Percentiles rank a stretch among this genome's conserved stretches.
Evolutionary conservation across 176 grass and related monocot species (phyloP).

Genomic region (Ensete ventricosum): DNA sequence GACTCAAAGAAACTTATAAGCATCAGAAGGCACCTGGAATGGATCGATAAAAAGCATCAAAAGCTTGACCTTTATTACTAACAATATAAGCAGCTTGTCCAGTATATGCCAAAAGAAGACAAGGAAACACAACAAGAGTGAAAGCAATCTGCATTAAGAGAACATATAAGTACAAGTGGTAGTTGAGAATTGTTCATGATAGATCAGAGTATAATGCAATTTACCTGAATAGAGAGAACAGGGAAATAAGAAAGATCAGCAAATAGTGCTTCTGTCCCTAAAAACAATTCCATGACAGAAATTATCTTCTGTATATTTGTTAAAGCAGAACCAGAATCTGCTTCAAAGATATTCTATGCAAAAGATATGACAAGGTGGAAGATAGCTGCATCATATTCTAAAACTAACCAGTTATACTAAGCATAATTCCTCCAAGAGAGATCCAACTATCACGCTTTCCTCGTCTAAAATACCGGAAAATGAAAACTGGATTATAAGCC

Average conservation of each 20-base stretch:
- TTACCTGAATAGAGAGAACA: slow-evolving; percentile 87
- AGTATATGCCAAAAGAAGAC: slow-evolving; percentile 84
- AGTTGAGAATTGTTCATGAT: background rate
- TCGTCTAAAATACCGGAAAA: slow-evolving; percentile 50
- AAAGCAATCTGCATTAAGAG: slow-evolving; percentile 67
- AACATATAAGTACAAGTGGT: slow-evolving; percentile 12
- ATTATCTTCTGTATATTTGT: background rate
- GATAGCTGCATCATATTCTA: background rate
- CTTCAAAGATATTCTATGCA: no score
- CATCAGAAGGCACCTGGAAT: slow-evolving; percentile 62
- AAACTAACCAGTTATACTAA: slow-evolving; percentile 74
- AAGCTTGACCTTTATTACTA: slow-evolving; percentile 51
- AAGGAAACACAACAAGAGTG: slow-evolving; percentile 80
- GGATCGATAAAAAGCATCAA: slow-evolving; percentile 72
- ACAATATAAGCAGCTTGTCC: slow-evolving; percentile 89
- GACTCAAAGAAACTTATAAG: slow-evolving; percentile 8
- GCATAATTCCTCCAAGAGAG: slow-evolving; percentile 83
- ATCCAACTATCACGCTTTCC: slow-evolving; percentile 51
- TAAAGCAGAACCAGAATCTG: no score
- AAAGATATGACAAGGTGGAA: background rate
- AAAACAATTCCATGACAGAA: slow-evolving; percentile 1
- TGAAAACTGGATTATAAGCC: slow-evolving; percentile 78
- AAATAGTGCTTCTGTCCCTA: slow-evolving; percentile 93
- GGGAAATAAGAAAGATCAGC: slow-evolving; percentile 95
- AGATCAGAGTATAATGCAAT: background rate